Conservation (phyloP, 257 asterid species). For the Pogostemon cablin region DNA sequence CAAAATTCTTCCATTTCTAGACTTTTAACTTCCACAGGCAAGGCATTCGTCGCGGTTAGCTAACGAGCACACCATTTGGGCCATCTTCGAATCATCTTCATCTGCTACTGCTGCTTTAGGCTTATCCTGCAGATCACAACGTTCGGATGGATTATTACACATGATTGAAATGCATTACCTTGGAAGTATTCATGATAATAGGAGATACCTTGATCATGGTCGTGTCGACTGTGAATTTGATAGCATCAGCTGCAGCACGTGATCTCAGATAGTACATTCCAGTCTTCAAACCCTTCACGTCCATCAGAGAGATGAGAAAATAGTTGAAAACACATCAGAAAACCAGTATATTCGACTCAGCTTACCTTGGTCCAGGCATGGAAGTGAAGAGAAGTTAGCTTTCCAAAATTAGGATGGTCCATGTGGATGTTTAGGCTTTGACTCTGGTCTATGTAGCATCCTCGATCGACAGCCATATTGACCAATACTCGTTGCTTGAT, state of each 20-base stretch:
- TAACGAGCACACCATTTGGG: conserved; percentile 82
- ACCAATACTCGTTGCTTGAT: conserved; percentile 79
- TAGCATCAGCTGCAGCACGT: conserved; percentile 96
- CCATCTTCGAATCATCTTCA: conserved; percentile 60
- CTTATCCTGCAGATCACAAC: conserved; percentile 41
- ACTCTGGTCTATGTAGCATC: conserved; percentile 93
- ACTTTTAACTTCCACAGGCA: conserved; percentile 77
- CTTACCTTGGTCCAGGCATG: conserved; percentile 87
- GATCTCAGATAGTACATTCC: conserved; percentile 94
- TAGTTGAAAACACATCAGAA: neutral
- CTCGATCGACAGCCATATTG: conserved; percentile 98
- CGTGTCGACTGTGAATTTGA: conserved; percentile 91
- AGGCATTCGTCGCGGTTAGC: conserved; percentile 83
- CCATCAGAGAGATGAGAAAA: conserved; percentile 13
- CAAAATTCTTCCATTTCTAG: neutral
- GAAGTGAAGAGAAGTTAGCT: conserved; percentile 90
- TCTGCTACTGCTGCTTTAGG: conserved; percentile 40
- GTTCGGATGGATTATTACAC: neutral
- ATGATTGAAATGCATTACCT: no score
- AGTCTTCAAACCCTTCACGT: conserved; percentile 80
- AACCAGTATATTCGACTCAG: conserved; percentile 1
- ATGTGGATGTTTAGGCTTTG: conserved; percentile 95
- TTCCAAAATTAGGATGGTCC: conserved; percentile 88
- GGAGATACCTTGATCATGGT: conserved; percentile 58
- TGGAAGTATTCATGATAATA: neutral